Conservation (phyloP, 768 basidiomycete species). For the Hemileccinum impolitum region DNA sequence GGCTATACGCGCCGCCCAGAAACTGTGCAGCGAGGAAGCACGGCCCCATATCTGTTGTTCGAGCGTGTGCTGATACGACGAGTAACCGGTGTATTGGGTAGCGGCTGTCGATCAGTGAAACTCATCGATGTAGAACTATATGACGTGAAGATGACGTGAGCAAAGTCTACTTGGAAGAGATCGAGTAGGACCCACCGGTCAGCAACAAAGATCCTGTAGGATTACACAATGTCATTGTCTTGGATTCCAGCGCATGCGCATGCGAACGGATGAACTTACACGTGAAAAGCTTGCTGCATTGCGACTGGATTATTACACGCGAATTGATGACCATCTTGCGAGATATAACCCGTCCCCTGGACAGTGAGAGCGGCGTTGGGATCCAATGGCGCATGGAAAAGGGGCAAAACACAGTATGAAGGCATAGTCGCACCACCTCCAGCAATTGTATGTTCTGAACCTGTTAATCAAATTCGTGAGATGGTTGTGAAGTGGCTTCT, state of each 20-base stretch:
- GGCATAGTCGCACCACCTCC: constrained; percentile 39
- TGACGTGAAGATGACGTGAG: neutral
- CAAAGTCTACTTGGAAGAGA: neutral
- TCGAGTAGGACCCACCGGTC: constrained; percentile 35
- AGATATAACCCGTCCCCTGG: constrained; percentile 47
- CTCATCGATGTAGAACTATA: constrained; percentile 53
- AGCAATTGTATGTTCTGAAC: constrained; percentile 46
- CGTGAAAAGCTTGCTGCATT: constrained; percentile 56
- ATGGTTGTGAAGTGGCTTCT: too few relatives aligned
- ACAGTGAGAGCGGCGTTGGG: constrained; percentile 25
- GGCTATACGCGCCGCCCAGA: constrained; percentile 37
- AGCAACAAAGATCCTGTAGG: constrained; percentile 49
- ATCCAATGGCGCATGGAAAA: constrained; percentile 45
- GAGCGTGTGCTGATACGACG: constrained; percentile 33
- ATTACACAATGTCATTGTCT: neutral
- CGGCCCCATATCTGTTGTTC: constrained; percentile 52
- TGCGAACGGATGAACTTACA: constrained; percentile 38
- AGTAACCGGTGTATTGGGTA: constrained; percentile 41
- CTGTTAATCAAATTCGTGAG: constrained; percentile 27
- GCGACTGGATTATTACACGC: constrained; percentile 50
- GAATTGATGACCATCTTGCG: constrained; percentile 55
- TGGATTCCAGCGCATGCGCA: neutral
- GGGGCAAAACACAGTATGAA: constrained; percentile 52
- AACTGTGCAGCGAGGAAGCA: too few relatives aligned
- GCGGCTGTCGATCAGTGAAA: constrained; percentile 38